These are phyloP conservation scores for Penicillium verhagenii DNA, from an alignment of 495 filamentous ascomycete species.

Conservation along the genomic window DNA sequence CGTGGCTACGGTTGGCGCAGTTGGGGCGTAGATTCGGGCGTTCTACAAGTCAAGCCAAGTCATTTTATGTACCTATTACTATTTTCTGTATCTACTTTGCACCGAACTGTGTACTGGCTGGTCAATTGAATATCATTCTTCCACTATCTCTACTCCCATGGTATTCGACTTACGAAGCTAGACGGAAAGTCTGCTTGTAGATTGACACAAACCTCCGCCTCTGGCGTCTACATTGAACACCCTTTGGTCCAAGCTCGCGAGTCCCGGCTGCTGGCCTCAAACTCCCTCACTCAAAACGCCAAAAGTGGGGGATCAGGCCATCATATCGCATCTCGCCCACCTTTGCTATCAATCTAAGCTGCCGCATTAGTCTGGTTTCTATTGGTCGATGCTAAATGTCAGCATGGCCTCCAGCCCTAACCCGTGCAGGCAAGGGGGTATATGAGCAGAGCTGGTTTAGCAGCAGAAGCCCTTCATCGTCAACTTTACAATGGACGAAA, in stretches of 20 bases:
- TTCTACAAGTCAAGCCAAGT: background rate
- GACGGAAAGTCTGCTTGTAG: no score
- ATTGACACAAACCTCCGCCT: background rate
- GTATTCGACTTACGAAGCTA: no score
- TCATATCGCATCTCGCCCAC: slow-evolving; percentile 1
- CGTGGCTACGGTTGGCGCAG: slow-evolving; percentile 18
- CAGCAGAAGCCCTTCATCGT: background rate
- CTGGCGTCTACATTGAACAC: no score
- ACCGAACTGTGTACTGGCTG: background rate
- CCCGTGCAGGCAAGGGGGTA: background rate
- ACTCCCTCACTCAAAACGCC: background rate
- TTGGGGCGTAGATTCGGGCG: slow-evolving; percentile 15
- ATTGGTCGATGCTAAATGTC: background rate
- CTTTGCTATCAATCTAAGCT: slow-evolving; percentile 4
- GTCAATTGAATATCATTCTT: background rate
- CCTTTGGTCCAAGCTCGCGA: background rate
- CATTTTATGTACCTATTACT: background rate
- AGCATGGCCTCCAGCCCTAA: background rate
- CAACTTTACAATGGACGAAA: slow-evolving; percentile 20
- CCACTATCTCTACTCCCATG: background rate
- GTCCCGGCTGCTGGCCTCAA: background rate
- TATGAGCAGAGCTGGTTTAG: slow-evolving; percentile 2
- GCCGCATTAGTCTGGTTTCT: background rate
- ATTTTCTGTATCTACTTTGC: background rate
- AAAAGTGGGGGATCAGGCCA: slow-evolving; percentile 10